A percentile compares a stretch with the other conserved stretches of the same genome.
These are phyloP conservation scores for Aspergillus chevalieri DNA, from an alignment of 2,329 filamentous ascomycete genomes.

Conservation along the genomic window DNA sequence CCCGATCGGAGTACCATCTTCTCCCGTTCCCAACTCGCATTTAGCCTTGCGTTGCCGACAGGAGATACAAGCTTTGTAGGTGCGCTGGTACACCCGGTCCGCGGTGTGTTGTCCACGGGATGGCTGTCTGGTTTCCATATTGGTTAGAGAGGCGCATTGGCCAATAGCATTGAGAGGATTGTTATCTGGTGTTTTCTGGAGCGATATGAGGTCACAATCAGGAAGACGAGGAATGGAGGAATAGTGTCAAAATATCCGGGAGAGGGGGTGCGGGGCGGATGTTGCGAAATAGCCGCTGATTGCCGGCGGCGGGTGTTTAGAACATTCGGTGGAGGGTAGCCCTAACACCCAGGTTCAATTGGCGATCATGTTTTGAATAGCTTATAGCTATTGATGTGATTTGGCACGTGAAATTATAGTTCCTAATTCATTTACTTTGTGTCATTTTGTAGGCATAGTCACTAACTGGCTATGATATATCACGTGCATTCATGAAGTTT, in stretches of 20 bases:
- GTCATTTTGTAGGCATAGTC: too few relatives aligned
- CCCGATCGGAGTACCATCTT: slow-evolving; percentile 33
- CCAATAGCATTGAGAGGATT: slow-evolving; percentile 11
- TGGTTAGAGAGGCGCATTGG: neutral
- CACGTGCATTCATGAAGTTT: too few relatives aligned
- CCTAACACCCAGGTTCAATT: too few relatives aligned
- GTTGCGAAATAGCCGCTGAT: slow-evolving; percentile 14
- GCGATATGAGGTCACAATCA: neutral
- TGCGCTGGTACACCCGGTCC: slow-evolving; percentile 43
- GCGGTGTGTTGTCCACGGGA: slow-evolving; percentile 11
- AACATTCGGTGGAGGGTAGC: slow-evolving; percentile 4
- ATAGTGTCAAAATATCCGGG: slow-evolving; percentile 1
- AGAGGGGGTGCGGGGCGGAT: neutral
- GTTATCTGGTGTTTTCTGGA: neutral
- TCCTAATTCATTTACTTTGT: too few relatives aligned
- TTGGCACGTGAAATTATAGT: too few relatives aligned
- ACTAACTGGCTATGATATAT: too few relatives aligned
- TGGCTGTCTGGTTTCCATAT: slow-evolving; percentile 16
- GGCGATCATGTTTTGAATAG: too few relatives aligned
- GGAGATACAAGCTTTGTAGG: slow-evolving; percentile 51
- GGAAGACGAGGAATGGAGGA: neutral
- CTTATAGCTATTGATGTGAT: too few relatives aligned
- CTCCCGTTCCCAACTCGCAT: slow-evolving; percentile 41
- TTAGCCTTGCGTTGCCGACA: slow-evolving; percentile 50
- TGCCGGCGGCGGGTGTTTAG: slow-evolving; percentile 4